Conservation (phyloP, 768 basidiomycete genomes). For the Rhodotorula babjevae region DNA sequence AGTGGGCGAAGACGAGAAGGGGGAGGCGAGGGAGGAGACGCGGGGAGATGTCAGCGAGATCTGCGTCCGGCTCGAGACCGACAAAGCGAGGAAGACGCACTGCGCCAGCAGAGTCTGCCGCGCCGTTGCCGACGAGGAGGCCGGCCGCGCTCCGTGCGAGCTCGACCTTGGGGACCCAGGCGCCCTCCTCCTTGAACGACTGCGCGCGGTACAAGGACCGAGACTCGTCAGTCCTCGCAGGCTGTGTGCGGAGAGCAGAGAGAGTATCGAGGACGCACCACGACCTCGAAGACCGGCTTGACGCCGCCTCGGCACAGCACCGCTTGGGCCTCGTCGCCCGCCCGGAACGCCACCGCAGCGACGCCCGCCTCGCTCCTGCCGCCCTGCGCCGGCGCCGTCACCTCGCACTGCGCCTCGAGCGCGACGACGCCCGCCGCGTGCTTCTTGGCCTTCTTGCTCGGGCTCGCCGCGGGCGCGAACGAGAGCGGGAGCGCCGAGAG, state of each 20-base stretch:
- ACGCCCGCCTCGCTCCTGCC: slow-evolving; percentile 18
- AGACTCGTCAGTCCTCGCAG: too few relatives aligned
- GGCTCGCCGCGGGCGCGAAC: neutral
- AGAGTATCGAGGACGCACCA: slow-evolving; percentile 4
- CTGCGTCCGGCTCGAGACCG: too few relatives aligned
- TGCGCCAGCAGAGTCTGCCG: slow-evolving; percentile 8
- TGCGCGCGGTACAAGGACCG: too few relatives aligned
- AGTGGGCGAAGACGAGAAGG: too few relatives aligned
- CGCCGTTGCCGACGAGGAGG: slow-evolving; percentile 15
- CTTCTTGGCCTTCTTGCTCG: slow-evolving; percentile 28
- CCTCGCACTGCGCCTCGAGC: slow-evolving; percentile 22
- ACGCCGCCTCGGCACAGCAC: slow-evolving; percentile 27
- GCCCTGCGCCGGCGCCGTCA: slow-evolving; percentile 14
- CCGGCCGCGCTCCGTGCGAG: slow-evolving; percentile 11
- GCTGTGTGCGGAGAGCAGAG: neutral
- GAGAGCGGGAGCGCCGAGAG: slow-evolving; percentile 20
- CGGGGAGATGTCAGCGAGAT: too few relatives aligned
- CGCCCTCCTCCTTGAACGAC: slow-evolving; percentile 30
- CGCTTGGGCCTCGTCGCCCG: slow-evolving; percentile 11
- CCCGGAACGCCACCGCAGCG: slow-evolving; percentile 14
- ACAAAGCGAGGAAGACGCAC: slow-evolving; percentile 6
- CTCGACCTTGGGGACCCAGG: slow-evolving; percentile 25
- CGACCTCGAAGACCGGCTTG: slow-evolving; percentile 37
- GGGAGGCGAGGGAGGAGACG: too few relatives aligned
- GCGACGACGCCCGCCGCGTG: slow-evolving; percentile 18